Base-by-base conservation (phyloP, 345 rosid genomes). In the Nasturtium officinale region DNA sequence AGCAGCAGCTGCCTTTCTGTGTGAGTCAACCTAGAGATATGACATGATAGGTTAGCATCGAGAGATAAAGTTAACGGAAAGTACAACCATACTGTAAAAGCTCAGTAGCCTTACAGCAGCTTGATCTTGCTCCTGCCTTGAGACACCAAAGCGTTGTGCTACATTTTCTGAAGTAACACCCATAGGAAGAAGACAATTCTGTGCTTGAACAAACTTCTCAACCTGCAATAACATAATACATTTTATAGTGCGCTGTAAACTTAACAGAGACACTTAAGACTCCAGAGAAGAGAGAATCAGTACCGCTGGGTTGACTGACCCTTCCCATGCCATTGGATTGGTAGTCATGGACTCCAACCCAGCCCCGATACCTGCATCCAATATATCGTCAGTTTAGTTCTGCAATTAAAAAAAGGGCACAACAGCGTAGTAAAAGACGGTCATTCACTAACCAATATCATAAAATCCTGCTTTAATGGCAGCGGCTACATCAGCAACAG, bases 401-500 rank as follows among this genome's bases (percentile, higher is more conserved):
- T 64, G 17, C 20, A 50, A 0, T 45, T 52, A 15, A n/a, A 47
- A 5, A 29, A 40, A 11, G 2, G 18, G 2, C 33, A 71, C 35
- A 50, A 2, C 2, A 3, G 29, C 33, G 12, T 9, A 71, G 43
- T 21, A n/a, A 16, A 40, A 65, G 23, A 30, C 4, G 0, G n/a
- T 7, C 8, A 45, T 51, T 51, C 21, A 42, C 72, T 65, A 77
- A 92, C 99, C 99, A 54, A 96, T 87, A 45, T 90, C 98, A 81
- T 96, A 96, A 81, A 96, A 96, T 51, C 99, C 99, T 21, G 98
- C 99, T 85, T 87, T 92, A 17, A 96, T 96, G 64, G 98, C 96
- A 35, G 98, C 98, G 28, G 94, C 99, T 17, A 96, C 99, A 40
- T 96, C 99, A 71, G 99, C 98, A 83, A 96, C 99, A 12, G 99